Percentiles rank a stretch among this genome's conserved stretches.
phyloP scores from a whole-genome alignment of 1,284 basidiomycete species.

The Lentinula novae-zelandiae region DNA sequence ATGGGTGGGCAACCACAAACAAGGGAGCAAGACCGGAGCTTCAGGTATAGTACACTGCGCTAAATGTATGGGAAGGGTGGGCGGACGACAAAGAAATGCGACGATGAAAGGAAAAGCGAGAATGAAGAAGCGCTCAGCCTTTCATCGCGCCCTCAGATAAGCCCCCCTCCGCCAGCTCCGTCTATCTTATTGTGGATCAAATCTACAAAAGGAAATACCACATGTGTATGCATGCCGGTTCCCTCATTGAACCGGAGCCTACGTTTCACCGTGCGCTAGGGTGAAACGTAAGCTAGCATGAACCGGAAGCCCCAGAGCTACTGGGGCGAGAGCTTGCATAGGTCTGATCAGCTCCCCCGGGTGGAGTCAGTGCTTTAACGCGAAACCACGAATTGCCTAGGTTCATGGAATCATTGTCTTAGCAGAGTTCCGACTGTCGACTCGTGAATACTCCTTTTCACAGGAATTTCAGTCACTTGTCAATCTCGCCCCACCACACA shows the following conservation, averaged over 20 bases:
- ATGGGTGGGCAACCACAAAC: no score
- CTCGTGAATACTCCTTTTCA: neutral
- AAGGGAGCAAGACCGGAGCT: no score
- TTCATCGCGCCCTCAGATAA: no score
- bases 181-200: no score
- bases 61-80: no score
- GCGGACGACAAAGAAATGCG: no score
- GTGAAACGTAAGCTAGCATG: neutral
- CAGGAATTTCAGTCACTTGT: neutral
- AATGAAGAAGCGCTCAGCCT: no score
- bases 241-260: neutral
- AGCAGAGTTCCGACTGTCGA: neutral
- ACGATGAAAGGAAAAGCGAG: no score
- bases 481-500: neutral
- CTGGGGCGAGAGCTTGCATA: neutral
- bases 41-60: no score
- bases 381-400: neutral
- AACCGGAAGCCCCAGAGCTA: neutral
- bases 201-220: neutral
- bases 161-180: no score
- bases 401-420: neutral
- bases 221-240: neutral
- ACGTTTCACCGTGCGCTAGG: neutral
- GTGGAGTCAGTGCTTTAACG: neutral
- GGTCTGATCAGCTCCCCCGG: neutral